Evolutionary conservation across 108 stramenopile species (phyloP), one percentile per base, ranked within the genome.

Genomic region (Skeletonema tropicum): DNA sequence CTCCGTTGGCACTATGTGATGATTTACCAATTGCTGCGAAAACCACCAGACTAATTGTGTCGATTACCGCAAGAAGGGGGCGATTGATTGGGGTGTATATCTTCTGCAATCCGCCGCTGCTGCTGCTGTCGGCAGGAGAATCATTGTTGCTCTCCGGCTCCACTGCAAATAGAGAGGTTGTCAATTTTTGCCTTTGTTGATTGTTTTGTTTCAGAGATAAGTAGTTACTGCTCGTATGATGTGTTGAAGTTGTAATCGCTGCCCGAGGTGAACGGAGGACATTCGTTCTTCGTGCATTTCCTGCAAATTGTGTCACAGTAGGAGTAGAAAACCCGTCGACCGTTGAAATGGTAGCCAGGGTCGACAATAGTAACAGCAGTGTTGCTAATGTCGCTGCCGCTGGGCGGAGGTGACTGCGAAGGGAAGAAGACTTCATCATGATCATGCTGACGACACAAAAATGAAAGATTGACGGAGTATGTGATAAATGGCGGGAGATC

Each of bases 11-110:
- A n/a, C 48, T 64, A 41, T 90, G 89, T 26, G 77, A 80, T 31
- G 89, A 87, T 70, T 90, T 90, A 13, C 89, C 89, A 57, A 88
- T 65, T 1, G 76, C 83, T 12, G 89, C 85, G 79, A 90, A 90
- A 2, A 75, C 59, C 4, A 88, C 26, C 0, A 90, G 39, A 31
- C 79, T 42, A 23, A 82, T 66, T 19, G 74, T 39, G 63, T 90
- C 89, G 14, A 90, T 55, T 17, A 61, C 11, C 12, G 89, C 85
- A 59, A 90, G 74, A 11, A 85, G 75, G 4, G 89, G 89, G 7
- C 85, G 79, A 74, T 90, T 77, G 33, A 85, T 46, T 42, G 86
- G 86, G 2, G 86, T 61, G 14, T 71, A 80, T 2, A 23, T 55
- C 10, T 21, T 55, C 25, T 45, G 42, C 42, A 45, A n/a, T 45